phyloP scores from a whole-genome alignment of 2,329 filamentous ascomycete genomes.

The Akanthomyces uredinophilus region DNA sequence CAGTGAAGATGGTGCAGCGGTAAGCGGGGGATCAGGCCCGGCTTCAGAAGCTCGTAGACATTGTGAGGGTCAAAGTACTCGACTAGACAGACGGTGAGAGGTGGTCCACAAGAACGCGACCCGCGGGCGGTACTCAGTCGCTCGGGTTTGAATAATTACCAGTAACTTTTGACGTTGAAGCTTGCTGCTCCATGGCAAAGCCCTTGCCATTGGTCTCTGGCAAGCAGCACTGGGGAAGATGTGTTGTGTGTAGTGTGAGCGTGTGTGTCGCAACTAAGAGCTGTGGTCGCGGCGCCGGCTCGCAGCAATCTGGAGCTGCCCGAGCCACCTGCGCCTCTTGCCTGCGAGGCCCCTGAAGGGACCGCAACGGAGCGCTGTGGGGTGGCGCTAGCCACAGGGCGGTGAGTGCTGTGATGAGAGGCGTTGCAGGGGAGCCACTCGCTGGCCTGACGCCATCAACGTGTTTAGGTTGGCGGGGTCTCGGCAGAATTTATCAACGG shows the following conservation, averaged over 20 bases:
- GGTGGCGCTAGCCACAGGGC: not conserved
- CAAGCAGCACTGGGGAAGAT: not conserved
- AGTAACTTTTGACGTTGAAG: slow-evolving; percentile 72
- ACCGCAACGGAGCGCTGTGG: not conserved
- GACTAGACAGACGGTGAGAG: slow-evolving; percentile 48
- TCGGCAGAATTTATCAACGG: slow-evolving; percentile 20
- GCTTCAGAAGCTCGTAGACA: slow-evolving; percentile 76
- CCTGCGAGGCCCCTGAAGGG: not conserved
- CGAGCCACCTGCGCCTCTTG: not conserved
- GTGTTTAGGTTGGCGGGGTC: slow-evolving; percentile 18
- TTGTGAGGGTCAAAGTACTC: slow-evolving; percentile 94
- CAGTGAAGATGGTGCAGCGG: slow-evolving; percentile 91
- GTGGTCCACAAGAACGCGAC: not conserved
- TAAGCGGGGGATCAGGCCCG: slow-evolving; percentile 70
- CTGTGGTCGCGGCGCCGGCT: not conserved
- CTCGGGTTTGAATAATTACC: slow-evolving; percentile 40
- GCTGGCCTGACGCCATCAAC: slow-evolving; percentile 8
- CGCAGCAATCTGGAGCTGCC: not conserved
- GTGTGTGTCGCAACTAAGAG: slow-evolving; percentile 3
- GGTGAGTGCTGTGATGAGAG: not conserved
- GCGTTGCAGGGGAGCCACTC: not conserved
- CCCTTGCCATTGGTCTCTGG: slow-evolving; percentile 12
- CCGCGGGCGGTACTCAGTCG: no score
- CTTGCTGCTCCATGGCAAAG: slow-evolving; percentile 57
- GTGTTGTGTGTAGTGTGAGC: not conserved